A percentile compares a stretch with the other conserved stretches of the same genome.
Conservation (phyloP, 2,329 filamentous ascomycete species). For the Trichoderma sp. region DNA sequence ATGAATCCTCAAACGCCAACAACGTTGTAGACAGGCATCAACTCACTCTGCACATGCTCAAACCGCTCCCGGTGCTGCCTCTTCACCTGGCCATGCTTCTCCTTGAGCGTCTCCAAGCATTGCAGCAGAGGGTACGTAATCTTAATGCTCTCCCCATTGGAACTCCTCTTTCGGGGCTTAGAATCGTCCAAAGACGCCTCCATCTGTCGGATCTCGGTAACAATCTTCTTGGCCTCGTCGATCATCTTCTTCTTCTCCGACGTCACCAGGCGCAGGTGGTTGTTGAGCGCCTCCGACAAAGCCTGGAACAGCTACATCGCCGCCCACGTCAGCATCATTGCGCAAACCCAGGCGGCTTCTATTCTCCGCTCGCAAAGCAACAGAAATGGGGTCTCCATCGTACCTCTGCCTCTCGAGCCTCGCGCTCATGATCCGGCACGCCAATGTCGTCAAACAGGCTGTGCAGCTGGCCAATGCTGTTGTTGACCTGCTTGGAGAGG, state of each 20-base stretch:
- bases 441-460: constrained; percentile 97
- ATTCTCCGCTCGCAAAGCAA: background rate
- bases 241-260: constrained; percentile 85
- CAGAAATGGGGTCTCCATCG: constrained; percentile 7
- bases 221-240: constrained; percentile 83
- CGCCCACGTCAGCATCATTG: background rate
- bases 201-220: constrained; percentile 89
- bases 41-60: constrained; percentile 89
- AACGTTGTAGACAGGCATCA: background rate
- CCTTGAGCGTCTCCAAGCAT: constrained; percentile 77
- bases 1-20: background rate
- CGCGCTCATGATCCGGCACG: constrained; percentile 88
- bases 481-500: constrained; percentile 90
- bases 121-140: constrained; percentile 79
- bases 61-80: constrained; percentile 87
- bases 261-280: constrained; percentile 80
- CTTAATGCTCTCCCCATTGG: constrained; percentile 64
- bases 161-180: constrained; percentile 60
- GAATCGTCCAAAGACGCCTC: constrained; percentile 81
- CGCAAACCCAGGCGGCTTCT: background rate
- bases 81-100: constrained; percentile 77
- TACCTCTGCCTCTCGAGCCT: constrained; percentile 86
- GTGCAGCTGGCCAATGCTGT: constrained; percentile 88
- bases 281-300: constrained; percentile 86
- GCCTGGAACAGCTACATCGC: constrained; percentile 76